Percentiles rank a stretch among this genome's conserved stretches.
phyloP scores from a whole-genome alignment of 1,139 yeast genomes.

The Nakaseomyces uthaithaninus region DNA sequence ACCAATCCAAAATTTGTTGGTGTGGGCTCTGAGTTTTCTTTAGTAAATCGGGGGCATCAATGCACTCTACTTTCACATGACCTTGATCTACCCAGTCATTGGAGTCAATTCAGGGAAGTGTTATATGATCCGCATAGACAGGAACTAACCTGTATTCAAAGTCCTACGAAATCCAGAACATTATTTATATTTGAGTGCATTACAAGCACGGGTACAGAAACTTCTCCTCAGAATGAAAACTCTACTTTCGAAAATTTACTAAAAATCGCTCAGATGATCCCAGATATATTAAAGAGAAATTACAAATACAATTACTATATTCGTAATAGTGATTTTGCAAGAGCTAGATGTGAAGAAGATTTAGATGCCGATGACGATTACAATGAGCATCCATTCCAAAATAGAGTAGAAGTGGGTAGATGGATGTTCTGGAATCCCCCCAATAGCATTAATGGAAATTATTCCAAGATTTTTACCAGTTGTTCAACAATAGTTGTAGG shows the following conservation, averaged over 20 bases:
- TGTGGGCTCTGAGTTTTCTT: constrained; percentile 42
- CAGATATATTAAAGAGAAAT: constrained; percentile 14
- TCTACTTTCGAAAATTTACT: neutral
- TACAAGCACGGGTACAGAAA: neutral
- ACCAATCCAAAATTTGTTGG: constrained; percentile 44
- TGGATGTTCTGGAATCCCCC: constrained; percentile 3
- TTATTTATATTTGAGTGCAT: constrained; percentile 52
- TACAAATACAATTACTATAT: constrained; percentile 21
- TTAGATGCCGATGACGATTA: neutral
- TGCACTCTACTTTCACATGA: constrained; percentile 61
- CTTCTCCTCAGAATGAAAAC: neutral
- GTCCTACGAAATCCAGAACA: constrained; percentile 51
- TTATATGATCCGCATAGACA: constrained; percentile 27
- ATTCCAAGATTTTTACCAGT: neutral
- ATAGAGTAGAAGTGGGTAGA: neutral
- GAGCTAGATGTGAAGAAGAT: constrained; percentile 4
- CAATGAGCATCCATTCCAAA: neutral
- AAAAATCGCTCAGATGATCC: constrained; percentile 7
- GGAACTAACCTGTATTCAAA: constrained; percentile 67
- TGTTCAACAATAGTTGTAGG: neutral
- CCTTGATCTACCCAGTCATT: constrained; percentile 34
- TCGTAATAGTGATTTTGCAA: constrained; percentile 4
- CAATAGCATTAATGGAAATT: neutral
- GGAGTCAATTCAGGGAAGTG: neutral
- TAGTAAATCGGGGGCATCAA: constrained; percentile 49